Conservation (phyloP, 176 grass and related monocot species). For the Chloris gayana region DNA sequence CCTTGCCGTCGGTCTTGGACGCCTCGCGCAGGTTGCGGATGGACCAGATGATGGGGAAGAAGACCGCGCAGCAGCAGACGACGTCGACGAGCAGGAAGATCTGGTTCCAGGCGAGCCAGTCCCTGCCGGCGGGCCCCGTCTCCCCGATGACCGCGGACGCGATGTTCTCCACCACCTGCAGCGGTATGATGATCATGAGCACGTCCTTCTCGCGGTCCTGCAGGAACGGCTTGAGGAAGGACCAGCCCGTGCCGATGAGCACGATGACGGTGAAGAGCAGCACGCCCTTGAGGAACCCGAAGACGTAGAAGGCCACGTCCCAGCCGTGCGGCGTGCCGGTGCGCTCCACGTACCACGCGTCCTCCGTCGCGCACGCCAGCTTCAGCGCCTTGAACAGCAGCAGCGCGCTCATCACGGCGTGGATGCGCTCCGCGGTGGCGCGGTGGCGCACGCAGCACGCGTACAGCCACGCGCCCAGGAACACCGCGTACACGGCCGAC, state of each 20-base stretch:
- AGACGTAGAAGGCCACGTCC: constrained; percentile 78
- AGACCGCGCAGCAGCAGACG: constrained; percentile 59
- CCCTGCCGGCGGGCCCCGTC: constrained; percentile 50
- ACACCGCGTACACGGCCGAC: constrained; percentile 40
- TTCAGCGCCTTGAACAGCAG: constrained; percentile 80
- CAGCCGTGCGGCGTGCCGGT: constrained; percentile 68
- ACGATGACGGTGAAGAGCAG: constrained; percentile 70
- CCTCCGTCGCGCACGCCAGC: constrained; percentile 64
- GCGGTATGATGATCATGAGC: constrained; percentile 59
- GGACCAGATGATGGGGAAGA: constrained; percentile 78
- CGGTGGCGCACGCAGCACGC: constrained; percentile 42
- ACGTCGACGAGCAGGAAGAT: constrained; percentile 73
- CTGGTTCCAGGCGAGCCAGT: constrained; percentile 68
- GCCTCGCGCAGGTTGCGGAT: constrained; percentile 67
- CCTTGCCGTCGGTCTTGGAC: constrained; percentile 73
- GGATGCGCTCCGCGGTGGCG: constrained; percentile 48
- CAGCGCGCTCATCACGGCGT: constrained; percentile 56
- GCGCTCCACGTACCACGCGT: constrained; percentile 57
- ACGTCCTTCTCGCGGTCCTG: constrained; percentile 77
- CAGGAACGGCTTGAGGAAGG: constrained; percentile 69
- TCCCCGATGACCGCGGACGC: constrained; percentile 61
- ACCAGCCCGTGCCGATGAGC: constrained; percentile 81
- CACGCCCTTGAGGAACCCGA: constrained; percentile 73
- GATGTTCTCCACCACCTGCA: constrained; percentile 73
- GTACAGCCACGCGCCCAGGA: constrained; percentile 43